Evolutionary conservation across 73 alveolate species (phyloP), one percentile per base, ranked within the genome.

Genomic region (Paramecium biaurelia): DNA sequence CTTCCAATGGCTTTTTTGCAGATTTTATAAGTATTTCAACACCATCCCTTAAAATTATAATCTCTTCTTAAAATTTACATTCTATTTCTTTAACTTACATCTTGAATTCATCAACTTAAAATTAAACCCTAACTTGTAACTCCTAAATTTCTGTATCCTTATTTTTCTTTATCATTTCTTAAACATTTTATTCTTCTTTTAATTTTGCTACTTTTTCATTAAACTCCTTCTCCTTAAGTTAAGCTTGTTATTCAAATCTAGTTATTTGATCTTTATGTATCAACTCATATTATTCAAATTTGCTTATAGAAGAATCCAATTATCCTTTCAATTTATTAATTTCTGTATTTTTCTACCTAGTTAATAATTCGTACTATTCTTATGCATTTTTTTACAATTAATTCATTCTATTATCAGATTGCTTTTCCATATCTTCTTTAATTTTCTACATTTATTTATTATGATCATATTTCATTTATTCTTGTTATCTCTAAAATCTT

Each of bases 1-100:
- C 84, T 30, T 63, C 84, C 26, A 63, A 63, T 26, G 84, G 84
- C 28, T 63, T 63, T 63, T 63, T 63, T 6, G 84, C 84, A 11
- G 84, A 26, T 63, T 63, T 63, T 5, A 63, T 32, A 11, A 63
- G 28, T 1, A 63, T 63, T 30, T 63, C 84, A 9, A 63, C 84
- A 2, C 84, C 84, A 26, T 63, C 84, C 12, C 45, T 63, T 30
- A 63, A n/a, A 11, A 63, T 3, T 0, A 26, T 63, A 23, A 63
- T 63, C 26, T 63, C 84, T 11, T 63, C 84, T n/a, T 63, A 12
- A 32, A 30, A 63, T 63, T 63, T 63, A 3, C 10, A 7, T 63
- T 63, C 45, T 63, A 63, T 14, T 30, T 63, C 43, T 30, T 53
- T 53, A 4, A 53, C 32, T 18, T 63, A 12, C 43, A 63, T 63